A percentile compares a stretch with the other conserved stretches of the same genome.
Conservation (phyloP, 2,329 filamentous ascomycete genomes). For the Hypoxylon sp. region DNA sequence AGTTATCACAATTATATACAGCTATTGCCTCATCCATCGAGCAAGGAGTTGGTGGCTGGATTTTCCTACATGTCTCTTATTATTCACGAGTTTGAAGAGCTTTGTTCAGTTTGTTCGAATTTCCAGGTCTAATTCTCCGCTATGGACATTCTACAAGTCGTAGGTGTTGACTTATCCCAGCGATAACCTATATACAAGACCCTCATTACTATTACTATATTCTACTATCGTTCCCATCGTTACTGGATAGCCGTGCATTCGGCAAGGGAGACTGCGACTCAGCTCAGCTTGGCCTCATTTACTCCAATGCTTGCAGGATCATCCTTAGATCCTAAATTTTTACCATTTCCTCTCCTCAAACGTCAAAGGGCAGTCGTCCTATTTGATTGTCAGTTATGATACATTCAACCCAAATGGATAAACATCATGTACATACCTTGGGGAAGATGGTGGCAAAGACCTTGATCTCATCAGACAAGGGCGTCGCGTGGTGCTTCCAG, state of each 20-base stretch:
- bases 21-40: no score
- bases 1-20: no score
- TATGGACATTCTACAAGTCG: constrained; percentile 27
- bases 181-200: constrained; percentile 39
- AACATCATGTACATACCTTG: constrained; percentile 78
- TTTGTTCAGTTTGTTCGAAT: constrained; percentile 7
- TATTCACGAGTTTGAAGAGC: no score
- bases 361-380: constrained; percentile 86
- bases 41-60: no score
- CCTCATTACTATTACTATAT: constrained; percentile 41
- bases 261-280: background rate
- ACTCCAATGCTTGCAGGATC: background rate
- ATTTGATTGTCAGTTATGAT: constrained; percentile 39
- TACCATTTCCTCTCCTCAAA: constrained; percentile 67
- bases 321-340: constrained; percentile 6
- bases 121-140: constrained; percentile 21
- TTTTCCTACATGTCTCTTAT: no score
- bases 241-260: background rate
- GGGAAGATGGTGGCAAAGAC: constrained; percentile 99
- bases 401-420: constrained; percentile 27
- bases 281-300: constrained; percentile 1
- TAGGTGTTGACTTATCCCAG: constrained; percentile 13
- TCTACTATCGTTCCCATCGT: constrained; percentile 31
- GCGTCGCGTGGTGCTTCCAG: constrained; percentile 89
- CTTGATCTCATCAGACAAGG: constrained; percentile 90